phyloP scores from a whole-genome alignment of 2,329 filamentous ascomycete species.

The Arthroderma sp. region DNA sequence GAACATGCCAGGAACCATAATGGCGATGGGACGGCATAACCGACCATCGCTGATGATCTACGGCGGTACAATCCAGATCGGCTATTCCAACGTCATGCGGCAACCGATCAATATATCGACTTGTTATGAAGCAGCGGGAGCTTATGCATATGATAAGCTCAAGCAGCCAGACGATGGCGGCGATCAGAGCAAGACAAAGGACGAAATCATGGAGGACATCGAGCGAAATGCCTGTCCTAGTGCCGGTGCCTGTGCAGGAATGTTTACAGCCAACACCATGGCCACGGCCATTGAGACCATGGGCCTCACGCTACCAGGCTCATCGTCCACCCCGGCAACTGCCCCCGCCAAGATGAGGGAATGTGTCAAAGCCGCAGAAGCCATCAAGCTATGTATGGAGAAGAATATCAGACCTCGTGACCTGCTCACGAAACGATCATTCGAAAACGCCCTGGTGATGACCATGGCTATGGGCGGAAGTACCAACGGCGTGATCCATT shows the following conservation, averaged over 20 bases:
- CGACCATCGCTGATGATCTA: conserved; percentile 92
- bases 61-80: conserved; percentile 78
- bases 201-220: conserved; percentile 74
- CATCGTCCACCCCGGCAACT: conserved; percentile 68
- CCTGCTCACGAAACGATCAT: conserved; percentile 64
- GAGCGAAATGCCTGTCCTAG: conserved; percentile 67
- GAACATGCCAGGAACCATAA: conserved; percentile 90
- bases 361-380: conserved; percentile 67
- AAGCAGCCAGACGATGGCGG: conserved; percentile 54
- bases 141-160: conserved; percentile 64
- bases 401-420: conserved; percentile 70
- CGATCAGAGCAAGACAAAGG: conserved; percentile 53
- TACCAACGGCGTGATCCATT: conserved; percentile 79
- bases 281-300: conserved; percentile 82
- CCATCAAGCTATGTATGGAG: conserved; percentile 68
- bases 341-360: conserved; percentile 77
- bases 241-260: conserved; percentile 72
- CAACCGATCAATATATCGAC: conserved; percentile 77
- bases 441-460: conserved; percentile 80
- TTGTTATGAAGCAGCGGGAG: conserved; percentile 78
- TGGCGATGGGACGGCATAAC: conserved; percentile 85
- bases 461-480: conserved; percentile 87
- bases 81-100: conserved; percentile 64
- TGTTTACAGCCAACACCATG: conserved; percentile 95
- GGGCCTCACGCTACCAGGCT: conserved; percentile 70